phyloP scores from a whole-genome alignment of 2,329 filamentous ascomycete species.

The Colletotrichum sojae region DNA sequence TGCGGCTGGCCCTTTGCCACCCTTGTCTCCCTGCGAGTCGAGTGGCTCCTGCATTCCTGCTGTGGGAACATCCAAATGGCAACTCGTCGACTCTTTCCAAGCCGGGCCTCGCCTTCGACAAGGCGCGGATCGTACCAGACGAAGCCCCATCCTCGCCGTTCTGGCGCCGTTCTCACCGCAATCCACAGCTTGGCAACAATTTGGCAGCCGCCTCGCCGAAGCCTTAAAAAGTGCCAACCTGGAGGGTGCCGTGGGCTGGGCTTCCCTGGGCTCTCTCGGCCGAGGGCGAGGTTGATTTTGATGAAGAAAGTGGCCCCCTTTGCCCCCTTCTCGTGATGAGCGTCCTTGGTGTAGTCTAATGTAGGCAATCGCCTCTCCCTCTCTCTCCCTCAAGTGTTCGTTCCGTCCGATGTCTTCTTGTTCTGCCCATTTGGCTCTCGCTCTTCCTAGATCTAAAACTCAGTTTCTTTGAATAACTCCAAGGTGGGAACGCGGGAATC shows the following conservation, averaged over 20 bases:
- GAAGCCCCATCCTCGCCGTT: conserved; percentile 7
- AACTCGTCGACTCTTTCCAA: conserved; percentile 1
- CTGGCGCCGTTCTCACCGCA: conserved; percentile 8
- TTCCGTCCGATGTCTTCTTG: conserved; percentile 33
- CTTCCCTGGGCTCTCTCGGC: conserved; percentile 10
- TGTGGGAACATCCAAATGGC: background rate
- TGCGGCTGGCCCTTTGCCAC: background rate
- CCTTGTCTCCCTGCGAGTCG: background rate
- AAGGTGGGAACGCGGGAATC: conserved; percentile 16
- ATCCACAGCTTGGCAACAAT: conserved; percentile 26
- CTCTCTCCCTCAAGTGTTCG: background rate
- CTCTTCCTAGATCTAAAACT: conserved; percentile 17
- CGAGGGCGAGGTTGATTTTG: background rate
- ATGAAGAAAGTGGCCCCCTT: conserved; percentile 8
- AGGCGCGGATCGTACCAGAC: conserved; percentile 38
- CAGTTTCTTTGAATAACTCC: conserved; percentile 6
- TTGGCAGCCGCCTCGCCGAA: conserved; percentile 15
- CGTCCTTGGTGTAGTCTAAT: conserved; percentile 6
- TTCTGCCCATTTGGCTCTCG: conserved; percentile 31
- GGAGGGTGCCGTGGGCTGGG: conserved; percentile 6
- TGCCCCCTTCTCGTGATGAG: conserved; percentile 9
- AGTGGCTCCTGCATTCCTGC: background rate
- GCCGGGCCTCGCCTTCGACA: conserved; percentile 16
- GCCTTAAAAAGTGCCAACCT: conserved; percentile 17
- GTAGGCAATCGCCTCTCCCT: conserved; percentile 7